A percentile compares a stretch with the other conserved stretches of the same genome.
These are phyloP conservation scores for Botryotinia convoluta DNA, from an alignment of 2,329 filamentous ascomycete species.

Conservation along the genomic window DNA sequence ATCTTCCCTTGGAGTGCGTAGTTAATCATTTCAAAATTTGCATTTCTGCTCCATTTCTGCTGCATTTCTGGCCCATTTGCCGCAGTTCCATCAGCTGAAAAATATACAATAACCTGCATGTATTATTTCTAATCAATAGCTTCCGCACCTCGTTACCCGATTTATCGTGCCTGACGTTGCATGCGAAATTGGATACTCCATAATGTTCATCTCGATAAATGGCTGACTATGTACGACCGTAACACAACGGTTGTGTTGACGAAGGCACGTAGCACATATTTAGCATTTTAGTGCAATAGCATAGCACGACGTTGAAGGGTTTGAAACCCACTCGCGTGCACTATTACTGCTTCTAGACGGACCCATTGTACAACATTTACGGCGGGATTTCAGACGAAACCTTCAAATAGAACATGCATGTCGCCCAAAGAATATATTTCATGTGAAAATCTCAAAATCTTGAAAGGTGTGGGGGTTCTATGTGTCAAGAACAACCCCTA, in stretches of 20 bases:
- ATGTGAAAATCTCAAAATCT: neutral
- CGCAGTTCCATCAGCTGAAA: neutral
- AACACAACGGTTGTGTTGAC: neutral
- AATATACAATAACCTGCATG: neutral
- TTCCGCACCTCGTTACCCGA: neutral
- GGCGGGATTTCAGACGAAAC: neutral
- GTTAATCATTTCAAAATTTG: neutral
- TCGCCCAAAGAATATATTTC: neutral
- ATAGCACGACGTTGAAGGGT: neutral
- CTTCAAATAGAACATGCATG: constrained; percentile 1
- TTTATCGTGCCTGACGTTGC: neutral
- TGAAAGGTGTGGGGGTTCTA: neutral
- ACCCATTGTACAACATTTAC: neutral
- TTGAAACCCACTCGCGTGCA: constrained; percentile 7
- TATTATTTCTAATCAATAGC: neutral
- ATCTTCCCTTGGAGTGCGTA: neutral
- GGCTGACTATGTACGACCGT: neutral
- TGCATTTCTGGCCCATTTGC: neutral
- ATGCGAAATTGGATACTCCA: neutral
- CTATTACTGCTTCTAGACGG: neutral
- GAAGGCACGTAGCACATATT: neutral
- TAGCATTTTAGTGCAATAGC: neutral
- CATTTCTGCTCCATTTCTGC: neutral
- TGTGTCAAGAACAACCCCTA: neutral
- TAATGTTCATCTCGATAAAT: neutral